Evolutionary conservation across 148 eudicot species (phyloP), one percentile per base, ranked within the genome.

Genomic region (Rhododendron williamsianum): DNA sequence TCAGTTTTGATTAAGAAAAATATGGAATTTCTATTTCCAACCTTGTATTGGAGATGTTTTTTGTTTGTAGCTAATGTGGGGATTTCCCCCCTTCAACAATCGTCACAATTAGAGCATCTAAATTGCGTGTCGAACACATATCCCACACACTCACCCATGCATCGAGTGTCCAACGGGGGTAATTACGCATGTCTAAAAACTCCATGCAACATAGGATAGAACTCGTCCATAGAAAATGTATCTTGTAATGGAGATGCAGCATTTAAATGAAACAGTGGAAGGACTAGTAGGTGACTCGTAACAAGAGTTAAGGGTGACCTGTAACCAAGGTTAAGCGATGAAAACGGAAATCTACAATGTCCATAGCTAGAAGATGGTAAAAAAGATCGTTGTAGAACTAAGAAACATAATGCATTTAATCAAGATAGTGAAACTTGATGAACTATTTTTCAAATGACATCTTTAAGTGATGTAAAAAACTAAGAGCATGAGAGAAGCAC

Each of bases 401-500:
- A 46, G 81, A 48, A 35, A n/a, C 16, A 49, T 21, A 3, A 19
- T 78, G 7, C 33, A 33, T 25, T 78, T 4, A 38, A n/a, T 46
- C 27, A 13, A 18, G 54, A 30, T 49, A 52, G 33, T 2, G n/a
- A 51, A 80, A 52, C 16, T 63, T 77, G 54, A 0, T 43, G 9
- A 54, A 23, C 36, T 52, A 56, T 19, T 43, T 9, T 48, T 30
- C 16, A 86, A 9, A 56, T 21, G 19, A 83, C 9, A 78, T 43
- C 45, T 80, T 77, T 1, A 15, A 45, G 73, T 46, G 36, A 23
- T 33, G 52, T 16, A 11, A 51, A 67, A 67, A 76, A 45, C 13
- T 67, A 45, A 51, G 71, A 3, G 74, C 41, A 73, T 82, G 19
- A 33, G 30, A 30, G 81, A 69, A 35, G 35, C 89, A 95, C 99